Conservation (phyloP, 148 eudicot species). For the Fallopia convolvulus region DNA sequence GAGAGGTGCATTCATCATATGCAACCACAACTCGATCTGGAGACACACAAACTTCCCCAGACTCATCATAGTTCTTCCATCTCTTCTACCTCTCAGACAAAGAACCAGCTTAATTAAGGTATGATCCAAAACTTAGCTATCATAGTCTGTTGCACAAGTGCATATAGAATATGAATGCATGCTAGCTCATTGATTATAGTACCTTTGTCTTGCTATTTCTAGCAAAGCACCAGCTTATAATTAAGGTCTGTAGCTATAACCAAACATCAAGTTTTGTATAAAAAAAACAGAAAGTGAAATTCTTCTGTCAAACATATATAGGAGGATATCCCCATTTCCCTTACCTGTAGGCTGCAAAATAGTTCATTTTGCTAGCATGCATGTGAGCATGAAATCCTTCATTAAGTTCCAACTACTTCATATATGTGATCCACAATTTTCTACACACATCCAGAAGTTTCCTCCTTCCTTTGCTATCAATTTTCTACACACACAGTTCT, state of each 20-base stretch:
- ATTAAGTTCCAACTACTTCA: too few relatives aligned
- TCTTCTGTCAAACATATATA: not conserved
- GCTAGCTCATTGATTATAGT: not conserved
- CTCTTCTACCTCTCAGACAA: slow-evolving; percentile 1
- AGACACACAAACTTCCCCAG: not conserved
- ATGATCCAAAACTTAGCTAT: slow-evolving; percentile 7
- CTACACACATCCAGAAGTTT: not conserved
- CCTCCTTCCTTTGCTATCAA: not conserved
- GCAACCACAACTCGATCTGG: not conserved
- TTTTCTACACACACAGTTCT: not conserved
- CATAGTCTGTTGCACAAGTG: not conserved
- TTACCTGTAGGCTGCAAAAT: too few relatives aligned
- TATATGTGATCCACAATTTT: not conserved
- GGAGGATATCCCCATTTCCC: too few relatives aligned
- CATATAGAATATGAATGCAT: not conserved
- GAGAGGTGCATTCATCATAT: slow-evolving; percentile 7
- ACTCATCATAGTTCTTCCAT: slow-evolving; percentile 1
- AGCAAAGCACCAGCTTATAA: not conserved
- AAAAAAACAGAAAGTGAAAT: not conserved
- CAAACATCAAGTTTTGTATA: not conserved
- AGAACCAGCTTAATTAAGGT: not conserved
- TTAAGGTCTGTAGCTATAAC: not conserved
- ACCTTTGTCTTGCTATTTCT: not conserved
- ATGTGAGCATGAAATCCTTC: too few relatives aligned
- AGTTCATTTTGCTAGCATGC: too few relatives aligned